Base-by-base conservation (phyloP, 805 yeast genomes). In the Scheffersomyces coipomensis region DNA sequence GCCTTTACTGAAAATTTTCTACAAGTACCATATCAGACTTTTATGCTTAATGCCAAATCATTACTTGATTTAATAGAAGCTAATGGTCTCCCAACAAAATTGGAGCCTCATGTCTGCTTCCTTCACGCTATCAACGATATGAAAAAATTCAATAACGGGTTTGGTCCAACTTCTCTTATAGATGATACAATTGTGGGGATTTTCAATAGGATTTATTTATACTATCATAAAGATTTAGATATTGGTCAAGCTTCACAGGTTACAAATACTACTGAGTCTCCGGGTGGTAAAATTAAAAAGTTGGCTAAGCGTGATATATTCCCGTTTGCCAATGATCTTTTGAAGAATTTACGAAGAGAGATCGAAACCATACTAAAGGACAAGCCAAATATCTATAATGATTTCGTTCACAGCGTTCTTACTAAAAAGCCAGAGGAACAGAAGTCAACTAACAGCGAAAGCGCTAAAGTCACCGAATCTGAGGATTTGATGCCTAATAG, bases 141-240 rank as follows among this genome's bases (percentile, higher is more conserved):
- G 50, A 71, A 87, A 45, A 75, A 83, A 43, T 71, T 84, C 62
- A 87, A 88, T 44, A 85, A 83, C 55, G 95, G 95, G 0, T 83
- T 82, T 56, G 91, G 89, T 0, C 80, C 93, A 2, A 85, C 93
- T 0, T 79, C 88, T 0, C 58, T 75, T 26, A 76, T 85, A 39
- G 96, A 87, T 57, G 93, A 87, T 45, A 76, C 87, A 0, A 78
- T 78, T 44, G 80, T 81, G 25, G 74, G 83, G 6, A 55, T 84
- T 0, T 88, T 72, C 50, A 59, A 87, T 52, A 68, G 66, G 38
- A 53, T 84, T 7, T 83, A 66, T 45, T 44, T 49, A 17, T 38
- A 43, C 26, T 52, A 46, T 33, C 37, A 42, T 16, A 47, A 46
- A n/a, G 40, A 37, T 17, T 11, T 35, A 24, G 19, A 19, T 8